Percentiles rank a stretch among this genome's conserved stretches.
Conservation (phyloP, 2,329 filamentous ascomycete genomes). For the Ascochyta lentis region DNA sequence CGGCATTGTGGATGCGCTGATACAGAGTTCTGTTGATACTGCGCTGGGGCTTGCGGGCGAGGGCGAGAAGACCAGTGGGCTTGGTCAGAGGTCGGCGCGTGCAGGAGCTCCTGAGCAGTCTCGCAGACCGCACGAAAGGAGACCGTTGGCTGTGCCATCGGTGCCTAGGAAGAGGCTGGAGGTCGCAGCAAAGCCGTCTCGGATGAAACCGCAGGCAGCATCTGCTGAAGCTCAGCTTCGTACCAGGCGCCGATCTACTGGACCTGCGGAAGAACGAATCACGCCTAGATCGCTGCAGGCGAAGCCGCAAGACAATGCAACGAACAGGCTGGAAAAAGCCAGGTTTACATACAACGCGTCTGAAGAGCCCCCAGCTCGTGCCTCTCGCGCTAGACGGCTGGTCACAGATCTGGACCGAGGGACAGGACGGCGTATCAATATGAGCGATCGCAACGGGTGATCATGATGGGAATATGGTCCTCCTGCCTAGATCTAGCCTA, state of each 20-base stretch:
- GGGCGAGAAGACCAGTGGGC: constrained; percentile 1
- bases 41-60: constrained; percentile 1
- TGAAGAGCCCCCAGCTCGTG: background rate
- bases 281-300: background rate
- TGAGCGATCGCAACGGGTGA: background rate
- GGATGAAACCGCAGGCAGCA: constrained; percentile 1
- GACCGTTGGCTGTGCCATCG: background rate
- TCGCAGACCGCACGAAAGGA: background rate
- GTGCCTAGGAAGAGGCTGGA: background rate
- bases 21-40: constrained; percentile 3
- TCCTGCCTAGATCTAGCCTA: constrained; percentile 24
- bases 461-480: background rate
- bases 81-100: background rate
- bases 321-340: background rate
- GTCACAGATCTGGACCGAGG: background rate
- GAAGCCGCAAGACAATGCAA: background rate
- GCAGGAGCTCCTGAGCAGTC: background rate
- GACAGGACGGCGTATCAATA: background rate
- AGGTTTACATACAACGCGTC: background rate
- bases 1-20: constrained; percentile 1
- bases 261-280: background rate
- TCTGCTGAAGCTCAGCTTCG: background rate
- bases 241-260: background rate
- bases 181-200: background rate
- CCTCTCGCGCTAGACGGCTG: background rate